Evolutionary conservation across 2,329 filamentous ascomycete species (phyloP).

Genomic region (Talaromyces sp.): DNA sequence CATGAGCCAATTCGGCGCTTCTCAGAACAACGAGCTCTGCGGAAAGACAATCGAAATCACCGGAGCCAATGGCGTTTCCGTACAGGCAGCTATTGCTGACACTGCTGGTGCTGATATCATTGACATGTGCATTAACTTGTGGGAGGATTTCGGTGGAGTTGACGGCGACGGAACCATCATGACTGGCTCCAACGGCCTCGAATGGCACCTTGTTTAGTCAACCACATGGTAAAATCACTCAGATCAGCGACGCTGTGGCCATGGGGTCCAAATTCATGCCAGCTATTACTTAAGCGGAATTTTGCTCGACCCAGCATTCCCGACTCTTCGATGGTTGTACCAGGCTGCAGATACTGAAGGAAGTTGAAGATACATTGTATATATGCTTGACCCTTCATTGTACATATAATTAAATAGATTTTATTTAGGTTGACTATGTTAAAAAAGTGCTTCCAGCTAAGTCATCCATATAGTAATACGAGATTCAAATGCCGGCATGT

Average conservation of each 20-base stretch:
- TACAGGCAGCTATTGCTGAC: slow-evolving; percentile 15
- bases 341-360: neutral
- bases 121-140: slow-evolving; percentile 15
- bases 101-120: slow-evolving; percentile 15
- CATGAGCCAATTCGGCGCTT: slow-evolving; percentile 11
- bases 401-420: neutral
- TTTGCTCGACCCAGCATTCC: neutral
- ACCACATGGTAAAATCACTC: neutral
- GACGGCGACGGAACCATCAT: slow-evolving; percentile 16
- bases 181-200: neutral
- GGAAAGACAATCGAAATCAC: slow-evolving; percentile 16
- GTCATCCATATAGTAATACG: neutral
- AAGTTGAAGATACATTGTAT: neutral
- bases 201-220: slow-evolving; percentile 10
- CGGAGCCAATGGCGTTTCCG: slow-evolving; percentile 12
- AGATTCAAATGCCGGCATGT: neutral
- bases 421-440: neutral
- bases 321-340: too few relatives aligned
- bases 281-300: too few relatives aligned
- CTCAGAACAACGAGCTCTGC: slow-evolving; percentile 17
- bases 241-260: too few relatives aligned
- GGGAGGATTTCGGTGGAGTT: slow-evolving; percentile 15
- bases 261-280: neutral
- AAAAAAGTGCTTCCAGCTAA: neutral
- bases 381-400: neutral